These are phyloP conservation scores for Chaetoceros muelleri DNA, from an alignment of 108 stramenopile species.

Conservation along the genomic window DNA sequence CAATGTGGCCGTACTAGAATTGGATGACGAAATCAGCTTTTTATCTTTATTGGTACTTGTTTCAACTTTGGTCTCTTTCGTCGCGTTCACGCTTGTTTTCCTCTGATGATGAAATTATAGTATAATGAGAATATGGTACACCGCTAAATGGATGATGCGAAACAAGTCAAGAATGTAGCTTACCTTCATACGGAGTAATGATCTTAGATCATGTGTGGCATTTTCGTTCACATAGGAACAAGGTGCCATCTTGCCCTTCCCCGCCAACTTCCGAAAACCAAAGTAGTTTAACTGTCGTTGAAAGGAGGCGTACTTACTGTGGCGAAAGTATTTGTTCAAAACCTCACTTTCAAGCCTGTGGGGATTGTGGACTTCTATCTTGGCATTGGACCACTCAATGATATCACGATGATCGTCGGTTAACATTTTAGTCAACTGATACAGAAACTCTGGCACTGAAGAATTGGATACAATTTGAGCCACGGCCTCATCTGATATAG, in stretches of 20 bases:
- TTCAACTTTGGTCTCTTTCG: neutral
- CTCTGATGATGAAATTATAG: too few relatives aligned
- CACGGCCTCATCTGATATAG: neutral
- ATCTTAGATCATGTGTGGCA: conserved; percentile 73
- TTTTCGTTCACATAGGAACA: conserved; percentile 87
- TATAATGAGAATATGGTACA: too few relatives aligned
- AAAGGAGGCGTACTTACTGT: conserved; percentile 84
- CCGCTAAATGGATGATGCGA: neutral
- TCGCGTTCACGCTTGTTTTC: neutral
- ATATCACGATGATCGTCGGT: conserved; percentile 76
- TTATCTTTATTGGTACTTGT: neutral
- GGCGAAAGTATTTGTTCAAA: conserved; percentile 82
- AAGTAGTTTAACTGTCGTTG: conserved; percentile 89
- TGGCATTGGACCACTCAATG: conserved; percentile 75
- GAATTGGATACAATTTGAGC: neutral
- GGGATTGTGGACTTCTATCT: conserved; percentile 73
- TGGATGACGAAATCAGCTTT: neutral
- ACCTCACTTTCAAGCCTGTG: conserved; percentile 64
- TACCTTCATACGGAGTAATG: conserved; percentile 76
- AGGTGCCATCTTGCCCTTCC: conserved; percentile 89
- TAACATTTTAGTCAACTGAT: conserved; percentile 86
- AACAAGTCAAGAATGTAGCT: neutral
- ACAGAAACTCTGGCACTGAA: conserved; percentile 69
- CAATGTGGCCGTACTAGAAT: too few relatives aligned
- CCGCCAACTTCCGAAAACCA: conserved; percentile 86